Percentiles rank a stretch among this genome's conserved stretches.
Conservation (phyloP, 352 stramenopile genomes). For the Phytophthora cryptogea region DNA sequence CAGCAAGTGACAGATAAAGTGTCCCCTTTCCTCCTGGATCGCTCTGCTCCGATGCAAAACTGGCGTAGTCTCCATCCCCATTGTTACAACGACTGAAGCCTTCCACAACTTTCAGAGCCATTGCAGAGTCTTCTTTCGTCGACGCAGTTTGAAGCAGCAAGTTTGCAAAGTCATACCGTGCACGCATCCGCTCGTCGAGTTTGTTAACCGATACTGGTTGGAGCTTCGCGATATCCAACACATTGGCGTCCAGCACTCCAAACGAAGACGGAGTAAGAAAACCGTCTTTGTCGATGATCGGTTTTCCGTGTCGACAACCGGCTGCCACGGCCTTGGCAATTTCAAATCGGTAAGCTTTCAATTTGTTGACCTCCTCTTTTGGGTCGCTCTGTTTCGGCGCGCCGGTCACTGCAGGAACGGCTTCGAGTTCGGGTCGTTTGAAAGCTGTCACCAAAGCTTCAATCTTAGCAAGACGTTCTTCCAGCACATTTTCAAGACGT, state of each 20-base stretch:
- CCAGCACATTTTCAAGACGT: conserved; percentile 25
- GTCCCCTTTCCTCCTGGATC: conserved; percentile 5
- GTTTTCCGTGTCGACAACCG: conserved; percentile 29
- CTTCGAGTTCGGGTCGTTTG: conserved; percentile 6
- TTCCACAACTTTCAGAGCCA: conserved; percentile 8
- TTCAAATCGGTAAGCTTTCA: conserved; percentile 20
- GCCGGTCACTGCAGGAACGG: neutral
- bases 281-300: conserved; percentile 1
- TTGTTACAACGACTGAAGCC: conserved; percentile 17
- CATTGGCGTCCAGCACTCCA: conserved; percentile 20
- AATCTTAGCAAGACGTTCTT: conserved; percentile 34
- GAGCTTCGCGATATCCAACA: conserved; percentile 5
- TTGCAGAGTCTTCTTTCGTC: conserved; percentile 4
- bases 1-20: conserved; percentile 39
- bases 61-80: conserved; percentile 14
- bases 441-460: conserved; percentile 25
- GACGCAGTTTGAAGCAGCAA: conserved; percentile 34
- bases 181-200: conserved; percentile 35
- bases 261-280: conserved; percentile 12
- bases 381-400: neutral
- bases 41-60: conserved; percentile 7
- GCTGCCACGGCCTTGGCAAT: conserved; percentile 27
- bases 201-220: conserved; percentile 9
- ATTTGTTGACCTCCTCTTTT: conserved; percentile 1
- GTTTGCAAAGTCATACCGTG: conserved; percentile 36